A percentile compares a stretch with the other conserved stretches of the same genome.
phyloP scores from a whole-genome alignment of 192 early-diverging fungal genomes.

The Backusella mclennaniae region DNA sequence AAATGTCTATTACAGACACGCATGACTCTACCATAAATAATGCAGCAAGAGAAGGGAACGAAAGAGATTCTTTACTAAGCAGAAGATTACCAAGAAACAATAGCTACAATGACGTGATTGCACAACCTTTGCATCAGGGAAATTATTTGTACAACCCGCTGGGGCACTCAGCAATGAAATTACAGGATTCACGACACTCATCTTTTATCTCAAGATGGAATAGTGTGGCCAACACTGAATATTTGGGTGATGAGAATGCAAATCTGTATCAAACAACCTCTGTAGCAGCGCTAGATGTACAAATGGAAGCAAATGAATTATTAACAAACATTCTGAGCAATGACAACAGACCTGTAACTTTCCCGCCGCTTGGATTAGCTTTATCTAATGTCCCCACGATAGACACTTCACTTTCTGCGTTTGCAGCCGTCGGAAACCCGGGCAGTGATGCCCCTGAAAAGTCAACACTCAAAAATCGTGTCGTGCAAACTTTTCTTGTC shows the following conservation, averaged over 20 bases:
- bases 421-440: slow-evolving; percentile 13
- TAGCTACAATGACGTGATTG: background rate
- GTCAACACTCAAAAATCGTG: slow-evolving; percentile 12
- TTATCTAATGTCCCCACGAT: slow-evolving; percentile 27
- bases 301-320: slow-evolving; percentile 22
- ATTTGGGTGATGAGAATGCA: slow-evolving; percentile 18
- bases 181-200: background rate
- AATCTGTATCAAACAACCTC: slow-evolving; percentile 11
- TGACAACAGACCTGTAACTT: slow-evolving; percentile 11
- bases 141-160: slow-evolving; percentile 12
- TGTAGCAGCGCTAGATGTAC: slow-evolving; percentile 17
- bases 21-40: slow-evolving; percentile 2
- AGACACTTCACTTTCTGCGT: slow-evolving; percentile 23
- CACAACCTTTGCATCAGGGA: background rate
- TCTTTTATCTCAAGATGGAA: background rate
- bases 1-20: slow-evolving; percentile 1
- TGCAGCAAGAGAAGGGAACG: slow-evolving; percentile 4
- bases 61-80: slow-evolving; percentile 1
- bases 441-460: background rate
- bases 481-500: slow-evolving; percentile 25
- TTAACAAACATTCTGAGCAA: background rate
- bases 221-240: slow-evolving; percentile 28
- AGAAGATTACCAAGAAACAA: background rate
- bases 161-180: background rate
- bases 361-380: slow-evolving; percentile 31